Conservation (phyloP, 176 grass and related monocot genomes). For the Aegilops bicornis region DNA sequence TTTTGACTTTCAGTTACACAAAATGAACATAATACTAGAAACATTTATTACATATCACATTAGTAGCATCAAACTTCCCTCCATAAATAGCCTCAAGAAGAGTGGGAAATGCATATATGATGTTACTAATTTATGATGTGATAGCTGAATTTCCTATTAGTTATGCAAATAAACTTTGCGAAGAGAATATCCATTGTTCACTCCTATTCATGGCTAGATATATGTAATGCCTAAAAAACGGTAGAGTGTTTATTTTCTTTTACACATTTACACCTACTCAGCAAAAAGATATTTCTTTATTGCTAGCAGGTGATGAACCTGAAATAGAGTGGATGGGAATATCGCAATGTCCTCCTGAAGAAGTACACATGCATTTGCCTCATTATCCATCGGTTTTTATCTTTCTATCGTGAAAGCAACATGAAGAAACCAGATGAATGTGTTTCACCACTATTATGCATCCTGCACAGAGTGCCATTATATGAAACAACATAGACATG, state of each 20-base stretch:
- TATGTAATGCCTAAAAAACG: not conserved
- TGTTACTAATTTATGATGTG: not conserved
- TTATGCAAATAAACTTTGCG: not conserved
- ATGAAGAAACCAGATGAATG: not conserved
- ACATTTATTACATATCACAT: constrained; percentile 50
- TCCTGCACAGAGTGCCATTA: not conserved
- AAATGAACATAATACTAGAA: constrained; percentile 15
- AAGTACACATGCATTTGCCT: constrained; percentile 15
- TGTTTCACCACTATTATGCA: not conserved
- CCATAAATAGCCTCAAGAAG: constrained; percentile 86
- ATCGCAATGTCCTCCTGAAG: constrained; percentile 74
- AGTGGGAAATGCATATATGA: constrained; percentile 3
- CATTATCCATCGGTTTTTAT: constrained; percentile 20
- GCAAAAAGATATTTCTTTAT: constrained; percentile 58
- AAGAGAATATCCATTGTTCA: not conserved
- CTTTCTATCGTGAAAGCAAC: not conserved
- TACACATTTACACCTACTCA: constrained; percentile 51
- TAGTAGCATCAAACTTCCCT: constrained; percentile 89
- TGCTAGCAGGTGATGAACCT: constrained; percentile 72
- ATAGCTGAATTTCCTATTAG: not conserved
- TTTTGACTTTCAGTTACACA: not conserved
- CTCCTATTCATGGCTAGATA: not conserved
- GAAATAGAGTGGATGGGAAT: constrained; percentile 85
- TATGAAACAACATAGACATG: constrained; percentile 9
- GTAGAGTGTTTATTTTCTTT: not conserved